phyloP scores from a whole-genome alignment of 257 asterid genomes.

The Primulina huaijiensis region DNA sequence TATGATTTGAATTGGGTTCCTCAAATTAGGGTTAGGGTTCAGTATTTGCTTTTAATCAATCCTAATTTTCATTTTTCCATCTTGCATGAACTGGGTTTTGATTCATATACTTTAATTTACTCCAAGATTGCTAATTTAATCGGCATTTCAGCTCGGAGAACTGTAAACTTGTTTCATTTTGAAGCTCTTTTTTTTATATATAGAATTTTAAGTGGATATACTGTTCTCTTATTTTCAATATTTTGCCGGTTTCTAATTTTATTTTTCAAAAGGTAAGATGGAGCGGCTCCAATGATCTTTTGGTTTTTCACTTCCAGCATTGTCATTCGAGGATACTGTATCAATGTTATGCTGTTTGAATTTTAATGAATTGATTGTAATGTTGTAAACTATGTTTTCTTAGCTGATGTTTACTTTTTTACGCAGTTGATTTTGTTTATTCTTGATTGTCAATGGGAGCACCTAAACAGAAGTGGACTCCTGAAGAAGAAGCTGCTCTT shows the following conservation, averaged over 20 bases:
- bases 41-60: background rate
- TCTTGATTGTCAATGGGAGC: conserved; percentile 51
- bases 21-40: conserved; percentile 30
- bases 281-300: background rate
- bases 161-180: background rate
- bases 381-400: background rate
- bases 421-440: conserved; percentile 22
- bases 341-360: background rate
- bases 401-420: conserved; percentile 9
- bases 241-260: background rate
- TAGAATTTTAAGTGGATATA: background rate
- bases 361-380: background rate
- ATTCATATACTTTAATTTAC: background rate
- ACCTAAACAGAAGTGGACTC: conserved; percentile 77
- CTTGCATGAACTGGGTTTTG: background rate
- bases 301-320: background rate
- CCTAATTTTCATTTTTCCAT: background rate
- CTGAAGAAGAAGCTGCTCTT: conserved; percentile 82
- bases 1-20: background rate
- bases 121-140: background rate
- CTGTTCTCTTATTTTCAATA: background rate
- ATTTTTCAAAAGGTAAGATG: background rate
- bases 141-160: background rate
- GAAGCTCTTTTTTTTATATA: background rate
- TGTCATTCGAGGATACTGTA: background rate